A percentile compares a stretch with the other conserved stretches of the same genome.
phyloP scores from a whole-genome alignment of 305 asterid species.

The Fraxinus platypoda region DNA sequence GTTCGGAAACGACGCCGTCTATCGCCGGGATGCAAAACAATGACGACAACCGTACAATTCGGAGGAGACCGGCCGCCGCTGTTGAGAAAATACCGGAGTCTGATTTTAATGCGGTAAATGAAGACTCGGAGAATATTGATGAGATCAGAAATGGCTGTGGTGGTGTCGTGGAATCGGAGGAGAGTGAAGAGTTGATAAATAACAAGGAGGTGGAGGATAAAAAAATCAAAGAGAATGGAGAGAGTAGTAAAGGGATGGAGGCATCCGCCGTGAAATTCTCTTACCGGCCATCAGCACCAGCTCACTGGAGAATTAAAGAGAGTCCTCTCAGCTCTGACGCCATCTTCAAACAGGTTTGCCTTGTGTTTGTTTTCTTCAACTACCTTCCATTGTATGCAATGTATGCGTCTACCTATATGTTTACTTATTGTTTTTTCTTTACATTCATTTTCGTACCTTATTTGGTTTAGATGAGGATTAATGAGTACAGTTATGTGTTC shows the following conservation, averaged over 20 bases:
- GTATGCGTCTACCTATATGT: not conserved
- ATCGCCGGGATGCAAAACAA: not conserved
- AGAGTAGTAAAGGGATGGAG: slow-evolving; percentile 32
- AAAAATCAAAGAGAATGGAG: slow-evolving; percentile 40
- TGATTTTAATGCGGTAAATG: slow-evolving; percentile 13
- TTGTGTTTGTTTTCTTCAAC: not conserved
- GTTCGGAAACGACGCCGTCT: slow-evolving; percentile 10
- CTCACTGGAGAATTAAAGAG: slow-evolving; percentile 79
- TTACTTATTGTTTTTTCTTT: not conserved
- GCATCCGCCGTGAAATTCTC: slow-evolving; percentile 40
- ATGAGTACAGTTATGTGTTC: not conserved
- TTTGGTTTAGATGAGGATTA: not conserved
- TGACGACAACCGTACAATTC: slow-evolving; percentile 16
- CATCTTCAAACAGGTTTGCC: slow-evolving; percentile 69
- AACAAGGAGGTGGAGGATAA: slow-evolving; percentile 32
- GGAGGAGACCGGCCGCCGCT: slow-evolving; percentile 25
- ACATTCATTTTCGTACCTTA: not conserved
- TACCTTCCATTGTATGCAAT: not conserved
- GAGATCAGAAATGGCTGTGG: slow-evolving; percentile 31
- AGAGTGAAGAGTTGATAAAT: slow-evolving; percentile 24
- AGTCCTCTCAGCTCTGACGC: slow-evolving; percentile 97
- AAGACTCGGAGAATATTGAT: slow-evolving; percentile 22
- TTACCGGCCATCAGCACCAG: slow-evolving; percentile 83
- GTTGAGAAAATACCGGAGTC: slow-evolving; percentile 15
- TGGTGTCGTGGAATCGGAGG: slow-evolving; percentile 31